A percentile compares a stretch with the other conserved stretches of the same genome.
Evolutionary conservation across 345 rosid genomes (phyloP).

Genomic region (Laguncularia racemosa): DNA sequence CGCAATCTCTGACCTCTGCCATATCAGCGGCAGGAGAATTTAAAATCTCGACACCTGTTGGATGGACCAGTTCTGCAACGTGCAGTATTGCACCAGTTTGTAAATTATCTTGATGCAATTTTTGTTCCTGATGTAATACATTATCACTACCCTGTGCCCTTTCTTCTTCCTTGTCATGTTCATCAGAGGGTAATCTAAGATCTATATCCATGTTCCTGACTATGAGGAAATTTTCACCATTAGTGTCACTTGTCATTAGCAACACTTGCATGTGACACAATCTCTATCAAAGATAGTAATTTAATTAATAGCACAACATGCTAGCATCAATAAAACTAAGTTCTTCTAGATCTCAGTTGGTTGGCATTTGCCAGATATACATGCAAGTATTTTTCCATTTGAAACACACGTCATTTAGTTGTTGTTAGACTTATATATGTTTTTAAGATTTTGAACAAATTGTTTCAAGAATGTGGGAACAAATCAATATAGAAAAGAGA

Average conservation of each 20-base stretch:
- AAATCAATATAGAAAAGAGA: no score
- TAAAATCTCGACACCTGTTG: slow-evolving; percentile 22
- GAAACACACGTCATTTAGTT: no score
- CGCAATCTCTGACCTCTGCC: slow-evolving; percentile 29
- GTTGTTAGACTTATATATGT: no score
- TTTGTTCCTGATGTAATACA: slow-evolving; percentile 29
- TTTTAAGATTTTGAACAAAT: no score
- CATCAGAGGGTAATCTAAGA: slow-evolving; percentile 58
- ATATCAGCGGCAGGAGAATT: slow-evolving; percentile 20
- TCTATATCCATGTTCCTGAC: slow-evolving; percentile 61
- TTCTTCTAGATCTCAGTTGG: no score
- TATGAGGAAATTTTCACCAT: not conserved
- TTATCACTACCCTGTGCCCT: slow-evolving; percentile 30
- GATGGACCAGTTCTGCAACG: slow-evolving; percentile 21
- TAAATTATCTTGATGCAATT: slow-evolving; percentile 32
- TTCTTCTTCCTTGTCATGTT: slow-evolving; percentile 39
- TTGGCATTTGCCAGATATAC: no score
- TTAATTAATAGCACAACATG: no score
- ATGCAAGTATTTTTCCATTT: no score
- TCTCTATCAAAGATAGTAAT: not conserved
- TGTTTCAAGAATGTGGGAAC: no score
- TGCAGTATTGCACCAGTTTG: slow-evolving; percentile 21
- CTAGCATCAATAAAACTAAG: no score
- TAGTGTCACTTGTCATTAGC: not conserved
- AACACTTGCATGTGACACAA: slow-evolving; percentile 3